These are phyloP conservation scores for Phytopythium cucurbitacearum DNA, from an alignment of 352 stramenopile genomes.

Conservation along the genomic window DNA sequence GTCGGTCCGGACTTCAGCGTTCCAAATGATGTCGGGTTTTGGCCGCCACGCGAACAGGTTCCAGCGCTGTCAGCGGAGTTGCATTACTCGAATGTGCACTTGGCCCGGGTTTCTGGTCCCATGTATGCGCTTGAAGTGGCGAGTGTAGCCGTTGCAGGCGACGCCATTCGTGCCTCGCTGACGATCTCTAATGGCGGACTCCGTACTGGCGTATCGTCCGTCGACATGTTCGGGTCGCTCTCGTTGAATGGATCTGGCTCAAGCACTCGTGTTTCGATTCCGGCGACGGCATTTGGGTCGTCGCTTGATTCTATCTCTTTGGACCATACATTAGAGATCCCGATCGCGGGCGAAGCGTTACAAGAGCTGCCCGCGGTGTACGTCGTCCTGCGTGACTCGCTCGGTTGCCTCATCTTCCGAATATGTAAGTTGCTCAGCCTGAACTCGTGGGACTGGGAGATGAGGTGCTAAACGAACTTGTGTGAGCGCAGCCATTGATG, in stretches of 20 bases:
- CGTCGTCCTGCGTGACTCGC: slow-evolving; percentile 37
- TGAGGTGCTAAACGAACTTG: too few species aligned
- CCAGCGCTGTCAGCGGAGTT: slow-evolving; percentile 56
- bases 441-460: too few species aligned
- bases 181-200: slow-evolving; percentile 34
- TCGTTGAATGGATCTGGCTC: slow-evolving; percentile 27
- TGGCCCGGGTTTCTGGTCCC: slow-evolving; percentile 44
- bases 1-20: slow-evolving; percentile 62
- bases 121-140: slow-evolving; percentile 48
- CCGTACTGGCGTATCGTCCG: slow-evolving; percentile 8
- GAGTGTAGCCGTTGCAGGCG: slow-evolving; percentile 9
- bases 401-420: slow-evolving; percentile 57
- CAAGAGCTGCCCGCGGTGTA: slow-evolving; percentile 14
- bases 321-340: too few species aligned
- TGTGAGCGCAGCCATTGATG: too few species aligned
- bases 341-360: too few species aligned
- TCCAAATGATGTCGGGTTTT: slow-evolving; percentile 45
- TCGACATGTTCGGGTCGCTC: slow-evolving; percentile 33
- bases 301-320: too few species aligned
- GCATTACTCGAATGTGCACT: slow-evolving; percentile 71
- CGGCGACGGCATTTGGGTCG: too few species aligned
- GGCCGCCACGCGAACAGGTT: slow-evolving; percentile 49
- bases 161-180: slow-evolving; percentile 11
- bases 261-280: slow-evolving; percentile 6
- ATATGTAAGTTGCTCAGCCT: slow-evolving; percentile 30